Evolutionary conservation across 1,284 basidiomycete species (phyloP).

Genomic region (Rhodotorula sp.): DNA sequence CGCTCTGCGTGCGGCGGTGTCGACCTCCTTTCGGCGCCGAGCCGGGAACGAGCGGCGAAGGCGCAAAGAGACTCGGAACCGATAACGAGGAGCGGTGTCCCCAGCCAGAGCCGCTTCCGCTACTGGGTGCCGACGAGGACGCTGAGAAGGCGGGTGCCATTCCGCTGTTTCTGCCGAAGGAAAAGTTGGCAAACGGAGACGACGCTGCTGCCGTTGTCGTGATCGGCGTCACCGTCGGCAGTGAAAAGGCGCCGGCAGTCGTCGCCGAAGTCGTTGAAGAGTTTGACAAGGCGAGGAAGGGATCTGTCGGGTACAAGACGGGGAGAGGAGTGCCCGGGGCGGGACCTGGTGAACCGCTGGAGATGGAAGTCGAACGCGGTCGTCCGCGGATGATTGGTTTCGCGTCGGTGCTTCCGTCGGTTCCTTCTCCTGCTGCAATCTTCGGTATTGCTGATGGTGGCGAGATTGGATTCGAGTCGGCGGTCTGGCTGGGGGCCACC

Average conservation of each 20-base stretch:
- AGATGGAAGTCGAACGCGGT: conserved; percentile 38
- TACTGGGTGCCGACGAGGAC: neutral
- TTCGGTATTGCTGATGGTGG: too few species aligned
- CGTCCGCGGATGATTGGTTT: conserved; percentile 16
- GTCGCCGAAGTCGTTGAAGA: conserved; percentile 1
- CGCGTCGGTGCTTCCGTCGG: neutral
- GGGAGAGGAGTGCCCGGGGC: conserved; percentile 20
- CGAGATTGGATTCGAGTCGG: too few species aligned
- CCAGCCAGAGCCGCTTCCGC: neutral
- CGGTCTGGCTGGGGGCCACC: too few species aligned
- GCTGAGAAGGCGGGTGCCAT: neutral
- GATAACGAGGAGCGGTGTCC: conserved; percentile 21
- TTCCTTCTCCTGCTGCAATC: too few species aligned
- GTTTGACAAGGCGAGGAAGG: neutral
- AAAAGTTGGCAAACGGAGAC: neutral
- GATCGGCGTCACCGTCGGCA: neutral
- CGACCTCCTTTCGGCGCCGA: conserved; percentile 17
- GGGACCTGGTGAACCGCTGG: conserved; percentile 31
- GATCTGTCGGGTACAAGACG: conserved; percentile 10
- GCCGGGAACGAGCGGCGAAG: conserved; percentile 23
- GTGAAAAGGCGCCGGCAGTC: neutral
- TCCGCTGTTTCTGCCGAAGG: neutral
- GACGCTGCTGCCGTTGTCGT: neutral
- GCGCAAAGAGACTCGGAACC: conserved; percentile 30
- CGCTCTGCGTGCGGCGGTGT: conserved; percentile 36